Base-by-base conservation (phyloP, 2,329 filamentous ascomycete species). In the Bimuria novae-zelandiae region DNA sequence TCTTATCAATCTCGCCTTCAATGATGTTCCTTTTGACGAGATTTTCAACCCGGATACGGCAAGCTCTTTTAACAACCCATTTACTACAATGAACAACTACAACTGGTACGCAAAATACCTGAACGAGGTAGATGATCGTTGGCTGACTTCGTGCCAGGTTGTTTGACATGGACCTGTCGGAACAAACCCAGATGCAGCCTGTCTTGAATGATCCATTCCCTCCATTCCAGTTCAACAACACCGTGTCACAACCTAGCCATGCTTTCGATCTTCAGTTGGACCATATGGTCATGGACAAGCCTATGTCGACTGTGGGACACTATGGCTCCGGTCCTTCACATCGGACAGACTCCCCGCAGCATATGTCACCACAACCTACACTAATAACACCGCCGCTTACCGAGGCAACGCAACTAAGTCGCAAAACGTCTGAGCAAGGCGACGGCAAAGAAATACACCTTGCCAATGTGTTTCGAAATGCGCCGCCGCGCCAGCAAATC, bases 21-120 rank as follows among this genome's bases (percentile, higher is more conserved):
- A 68, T 59, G 65, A 71, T 68, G 64, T 71, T 16, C 69, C 72
- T 14, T 81, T 80, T 59, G 80, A 83, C 46, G 80, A 85, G 45
- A 77, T 81, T 29, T 85, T 86, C 61, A 80, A 81, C 51, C 79
- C 83, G 39, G 84, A 86, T 62, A 86, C 84, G 46, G 83, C 84
- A 25, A 84, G 79, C 61, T 85, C 83, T 0, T 87, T 87, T 64
- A 86, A 87, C 49, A 84, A 85, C 72, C 84, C 84, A 4, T 87
- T 84, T 65, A 85, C 84, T 2, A 85, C 84, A 1, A 82, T 83
- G 54, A 77, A 77, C 56, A 84, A 86, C 51, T 86, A 86, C 62
- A 84, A 82, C 52, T 87, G 40, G 40, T 17, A 33, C n/a, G 30
- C 4, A 6, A 33, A 11, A 6, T 33, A 4, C n/a, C 33, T 36